Evolutionary conservation across 2,329 filamentous ascomycete genomes (phyloP), one percentile per base, ranked within the genome.

Genomic region (Pseudomassariella vexata): DNA sequence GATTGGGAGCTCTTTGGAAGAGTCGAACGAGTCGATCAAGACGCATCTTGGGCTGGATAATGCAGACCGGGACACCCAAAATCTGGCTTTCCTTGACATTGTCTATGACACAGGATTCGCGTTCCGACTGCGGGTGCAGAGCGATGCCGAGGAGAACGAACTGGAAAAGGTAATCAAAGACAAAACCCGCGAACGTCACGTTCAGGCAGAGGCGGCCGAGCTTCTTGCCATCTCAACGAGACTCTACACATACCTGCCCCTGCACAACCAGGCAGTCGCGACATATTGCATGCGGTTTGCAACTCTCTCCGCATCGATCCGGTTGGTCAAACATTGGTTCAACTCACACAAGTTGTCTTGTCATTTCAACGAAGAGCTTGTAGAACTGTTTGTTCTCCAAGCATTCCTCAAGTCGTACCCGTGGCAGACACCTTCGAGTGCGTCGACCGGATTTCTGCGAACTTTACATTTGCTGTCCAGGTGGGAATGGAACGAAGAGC

Each of bases 401-500:
- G 76, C 79, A 11, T 98, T 96, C 62, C 65, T 92, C 7, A 76
- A 83, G 29, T 84, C 88, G 0, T 79, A 85, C 44, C 88, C 92
- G 0, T 95, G 86, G 82, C 63, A 73, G 22, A 64, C 73, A 0
- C 90, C 94, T 0, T 82, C 83, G 0, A 90, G 82, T 45, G 69
- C 82, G 8, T 79, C 79, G 46, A 82, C 82, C 0, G 92, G 85
- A 5, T 90, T 98, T 52, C 60, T 94, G 18, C 79, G 89, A 15
- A 85, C 85, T 1, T 65, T 98, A 2, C 65, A 81, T 19, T 83
- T 90, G 55, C 67, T 98, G 10, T 78, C 88, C 2, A 73, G 79
- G 24, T 98, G 92, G 88, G 87, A 96, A 55, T 98, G 92, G 92
- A 77, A 85, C 18, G 69, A 79, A 6, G 81, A 88, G 32, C 84